Evolutionary conservation across 192 early-diverging fungal species (phyloP).

Genomic region (Chytriomyces hyalinus): DNA sequence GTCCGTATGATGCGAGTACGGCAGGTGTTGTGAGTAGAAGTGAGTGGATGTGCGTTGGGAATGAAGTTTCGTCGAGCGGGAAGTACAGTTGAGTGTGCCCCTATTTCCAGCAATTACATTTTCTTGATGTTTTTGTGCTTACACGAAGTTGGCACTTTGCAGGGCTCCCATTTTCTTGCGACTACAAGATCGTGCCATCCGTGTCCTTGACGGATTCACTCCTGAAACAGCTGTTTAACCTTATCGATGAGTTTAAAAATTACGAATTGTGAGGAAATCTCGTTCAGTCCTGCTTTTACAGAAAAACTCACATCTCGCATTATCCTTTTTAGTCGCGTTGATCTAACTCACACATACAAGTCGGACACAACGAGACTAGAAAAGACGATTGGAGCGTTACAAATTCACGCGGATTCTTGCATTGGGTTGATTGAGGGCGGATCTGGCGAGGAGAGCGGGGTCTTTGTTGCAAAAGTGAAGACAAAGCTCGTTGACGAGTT

Average conservation of each 20-base stretch:
- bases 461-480: constrained; percentile 50
- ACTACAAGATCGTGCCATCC: constrained; percentile 50
- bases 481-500: constrained; percentile 47
- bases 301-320: constrained; percentile 5
- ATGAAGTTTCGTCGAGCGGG: constrained; percentile 51
- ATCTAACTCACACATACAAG: constrained; percentile 56
- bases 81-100: constrained; percentile 55
- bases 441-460: constrained; percentile 48
- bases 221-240: constrained; percentile 55
- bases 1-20: constrained; percentile 72
- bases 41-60: constrained; percentile 65
- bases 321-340: constrained; percentile 53
- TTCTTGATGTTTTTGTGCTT: background rate
- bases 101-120: background rate
- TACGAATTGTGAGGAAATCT: constrained; percentile 54
- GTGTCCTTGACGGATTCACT: constrained; percentile 56
- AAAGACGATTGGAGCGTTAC: constrained; percentile 55
- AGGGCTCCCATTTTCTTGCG: constrained; percentile 60
- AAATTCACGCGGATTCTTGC: constrained; percentile 20
- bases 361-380: constrained; percentile 60
- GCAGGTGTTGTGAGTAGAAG: constrained; percentile 61
- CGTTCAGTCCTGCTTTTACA: constrained; percentile 7
- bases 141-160: background rate
- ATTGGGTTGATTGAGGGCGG: constrained; percentile 48
- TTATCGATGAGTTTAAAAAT: constrained; percentile 67